A percentile compares a stretch with the other conserved stretches of the same genome.
These are phyloP conservation scores for Daldinia sp. DNA, from an alignment of 2,329 filamentous ascomycete species.

Conservation along the genomic window DNA sequence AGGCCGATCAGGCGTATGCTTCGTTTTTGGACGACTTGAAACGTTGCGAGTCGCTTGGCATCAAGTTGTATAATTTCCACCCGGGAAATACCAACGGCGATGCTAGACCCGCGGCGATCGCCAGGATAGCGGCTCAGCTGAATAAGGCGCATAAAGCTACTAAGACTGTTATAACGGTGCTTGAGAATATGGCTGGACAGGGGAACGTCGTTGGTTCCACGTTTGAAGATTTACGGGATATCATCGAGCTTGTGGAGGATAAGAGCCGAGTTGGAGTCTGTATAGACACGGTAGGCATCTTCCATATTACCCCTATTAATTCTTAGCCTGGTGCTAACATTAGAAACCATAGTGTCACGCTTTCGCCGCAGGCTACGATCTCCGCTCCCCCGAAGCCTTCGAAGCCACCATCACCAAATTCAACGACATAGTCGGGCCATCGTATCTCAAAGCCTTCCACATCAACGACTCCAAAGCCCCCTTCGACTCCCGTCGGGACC, in stretches of 20 bases:
- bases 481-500: constrained; percentile 79
- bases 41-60: constrained; percentile 85
- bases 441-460: constrained; percentile 86
- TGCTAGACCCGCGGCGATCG: constrained; percentile 73
- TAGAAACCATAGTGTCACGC: constrained; percentile 71
- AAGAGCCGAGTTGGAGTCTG: constrained; percentile 90
- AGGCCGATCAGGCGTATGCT: constrained; percentile 84
- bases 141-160: constrained; percentile 84
- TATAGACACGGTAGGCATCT: constrained; percentile 72
- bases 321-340: not conserved
- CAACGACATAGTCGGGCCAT: constrained; percentile 76
- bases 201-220: constrained; percentile 87
- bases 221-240: constrained; percentile 86
- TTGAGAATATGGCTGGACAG: constrained; percentile 95
- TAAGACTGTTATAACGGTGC: constrained; percentile 77
- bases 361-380: constrained; percentile 92
- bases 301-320: not conserved
- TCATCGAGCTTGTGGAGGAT: constrained; percentile 81
- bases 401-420: constrained; percentile 77
- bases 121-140: constrained; percentile 80
- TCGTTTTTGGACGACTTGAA: constrained; percentile 88
- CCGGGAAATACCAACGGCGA: constrained; percentile 82
- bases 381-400: constrained; percentile 79
- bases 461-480: constrained; percentile 97
- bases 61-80: constrained; percentile 97